These are phyloP conservation scores for Kwoniella botswanensis DNA, from an alignment of 768 basidiomycete species.

Conservation along the genomic window DNA sequence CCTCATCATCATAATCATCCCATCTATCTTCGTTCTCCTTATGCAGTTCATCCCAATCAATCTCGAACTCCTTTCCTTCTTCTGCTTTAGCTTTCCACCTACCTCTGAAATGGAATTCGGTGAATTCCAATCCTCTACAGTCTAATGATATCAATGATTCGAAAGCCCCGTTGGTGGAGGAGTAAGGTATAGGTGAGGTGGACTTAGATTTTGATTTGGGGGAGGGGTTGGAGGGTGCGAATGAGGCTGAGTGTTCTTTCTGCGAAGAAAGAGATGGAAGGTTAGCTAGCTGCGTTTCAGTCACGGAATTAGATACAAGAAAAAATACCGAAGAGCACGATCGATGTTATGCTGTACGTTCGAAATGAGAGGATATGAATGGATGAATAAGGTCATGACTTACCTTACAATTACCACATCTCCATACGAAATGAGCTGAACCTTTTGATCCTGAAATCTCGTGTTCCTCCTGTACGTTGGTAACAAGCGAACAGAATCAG, in stretches of 20 bases:
- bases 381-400: constrained; percentile 8
- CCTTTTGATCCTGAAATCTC: constrained; percentile 57
- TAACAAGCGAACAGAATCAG: neutral
- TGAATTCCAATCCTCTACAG: constrained; percentile 57
- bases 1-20: constrained; percentile 58
- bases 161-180: constrained; percentile 27
- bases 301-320: neutral
- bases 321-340: neutral
- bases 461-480: constrained; percentile 45
- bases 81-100: constrained; percentile 34
- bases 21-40: constrained; percentile 51
- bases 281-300: neutral
- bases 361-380: neutral
- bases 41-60: constrained; percentile 49
- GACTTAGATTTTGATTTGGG: constrained; percentile 41
- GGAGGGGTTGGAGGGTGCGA: constrained; percentile 44
- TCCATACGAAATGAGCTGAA: constrained; percentile 55
- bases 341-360: neutral
- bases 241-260: constrained; percentile 57
- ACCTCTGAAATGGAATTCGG: constrained; percentile 46
- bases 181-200: constrained; percentile 37
- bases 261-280: constrained; percentile 19
- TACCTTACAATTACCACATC: constrained; percentile 56
- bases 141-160: constrained; percentile 52
- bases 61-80: constrained; percentile 41